Evolutionary conservation across 208 protist species (phyloP).

Genomic region (Wallacemonas sp.): DNA sequence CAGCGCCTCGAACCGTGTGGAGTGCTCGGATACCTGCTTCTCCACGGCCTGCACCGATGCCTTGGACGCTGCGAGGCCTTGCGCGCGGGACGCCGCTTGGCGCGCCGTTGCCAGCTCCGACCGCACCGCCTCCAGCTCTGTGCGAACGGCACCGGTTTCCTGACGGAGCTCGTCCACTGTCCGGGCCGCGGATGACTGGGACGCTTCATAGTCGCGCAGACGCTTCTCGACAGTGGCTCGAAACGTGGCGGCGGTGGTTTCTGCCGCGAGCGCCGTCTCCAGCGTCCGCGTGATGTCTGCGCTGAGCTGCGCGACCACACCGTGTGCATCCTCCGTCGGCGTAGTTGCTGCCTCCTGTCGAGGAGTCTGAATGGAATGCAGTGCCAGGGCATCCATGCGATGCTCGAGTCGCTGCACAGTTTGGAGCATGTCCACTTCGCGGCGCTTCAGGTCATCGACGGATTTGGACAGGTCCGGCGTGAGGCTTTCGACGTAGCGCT

Average conservation of each 20-base stretch:
- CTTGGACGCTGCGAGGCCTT: background rate
- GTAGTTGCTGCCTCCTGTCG: background rate
- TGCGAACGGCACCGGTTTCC: background rate
- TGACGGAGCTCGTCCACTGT: background rate
- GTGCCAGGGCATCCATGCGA: slow-evolving; percentile 9
- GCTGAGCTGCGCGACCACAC: slow-evolving; percentile 24
- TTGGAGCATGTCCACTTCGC: slow-evolving; percentile 26
- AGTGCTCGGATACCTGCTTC: background rate
- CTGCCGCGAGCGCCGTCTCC: slow-evolving; percentile 19
- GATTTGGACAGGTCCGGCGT: slow-evolving; percentile 12
- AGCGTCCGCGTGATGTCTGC: slow-evolving; percentile 36
- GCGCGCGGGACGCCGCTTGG: background rate
- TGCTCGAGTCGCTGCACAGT: slow-evolving; percentile 25
- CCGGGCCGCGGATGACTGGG: background rate
- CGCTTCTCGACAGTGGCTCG: background rate
- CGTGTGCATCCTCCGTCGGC: slow-evolving; percentile 18
- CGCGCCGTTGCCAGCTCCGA: background rate
- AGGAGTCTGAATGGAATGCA: background rate
- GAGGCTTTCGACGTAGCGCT: background rate
- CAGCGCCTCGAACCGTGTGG: no score
- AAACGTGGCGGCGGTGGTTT: slow-evolving; percentile 3
- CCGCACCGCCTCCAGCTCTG: background rate
- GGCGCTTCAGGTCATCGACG: slow-evolving; percentile 28
- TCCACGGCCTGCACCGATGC: background rate
- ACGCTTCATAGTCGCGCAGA: background rate